Evolutionary conservation across 371 early-diverging fungal genomes (phyloP), one percentile per base, ranked within the genome.

Genomic region (Syncephalis fuscata): DNA sequence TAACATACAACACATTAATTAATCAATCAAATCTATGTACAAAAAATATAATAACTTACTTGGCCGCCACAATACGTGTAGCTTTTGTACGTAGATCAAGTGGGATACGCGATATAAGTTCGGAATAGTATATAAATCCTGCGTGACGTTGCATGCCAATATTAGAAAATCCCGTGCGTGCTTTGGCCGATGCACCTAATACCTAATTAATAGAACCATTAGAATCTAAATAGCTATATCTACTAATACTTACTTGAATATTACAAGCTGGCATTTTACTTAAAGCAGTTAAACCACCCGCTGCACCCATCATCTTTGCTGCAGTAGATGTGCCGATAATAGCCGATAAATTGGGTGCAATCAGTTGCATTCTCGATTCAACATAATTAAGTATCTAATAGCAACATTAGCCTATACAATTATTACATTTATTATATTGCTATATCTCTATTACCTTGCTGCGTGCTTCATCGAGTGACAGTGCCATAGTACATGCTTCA

Each of bases 251-350:
- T 23, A 82, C 82, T 51, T 78, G 73, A 10, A 95, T 64, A 55
- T 93, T 92, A 61, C 92, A 89, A 1, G 92, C 73, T 0, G 98
- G 92, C 45, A 97, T 85, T 56, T 85, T 88, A 53, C 81, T 73
- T 39, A 97, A 70, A 0, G 76, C 80, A 0, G 76, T 70, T 27
- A 97, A 58, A 0, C 98, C 95, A 49, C 95, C 95, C 3, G 92
- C 89, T 2, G 82, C 82, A 17, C 87, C 88, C 52, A 95, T 73
- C 32, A 97, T 57, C 57, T 86, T 83, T 14, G 98, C 95, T 0
- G 98, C 93, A 0, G 83, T 81, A 0, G 82, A 67, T 24, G 80
- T 78, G 14, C 92, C 94, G 2, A 95, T 73, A 4, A 97, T 74
- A 1, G 80, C 74, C 0, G 94, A 86, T 1, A 94, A 59, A 48